Evolutionary conservation across 305 asterid genomes (phyloP).

Genomic region (Fraxinus paxiana): DNA sequence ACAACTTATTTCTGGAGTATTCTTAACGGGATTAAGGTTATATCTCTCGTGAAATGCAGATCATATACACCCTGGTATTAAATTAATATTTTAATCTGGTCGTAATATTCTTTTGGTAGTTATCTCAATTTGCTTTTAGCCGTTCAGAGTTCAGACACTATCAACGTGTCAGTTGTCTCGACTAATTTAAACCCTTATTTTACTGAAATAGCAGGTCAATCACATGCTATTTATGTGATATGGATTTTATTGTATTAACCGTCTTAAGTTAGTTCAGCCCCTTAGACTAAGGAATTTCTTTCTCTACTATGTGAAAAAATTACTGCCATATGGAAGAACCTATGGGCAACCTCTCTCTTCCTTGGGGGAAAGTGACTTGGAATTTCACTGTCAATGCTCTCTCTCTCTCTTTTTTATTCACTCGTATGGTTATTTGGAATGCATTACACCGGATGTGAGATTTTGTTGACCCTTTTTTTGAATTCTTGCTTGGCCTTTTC

Average conservation of each 20-base stretch:
- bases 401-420: not conserved
- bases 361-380: constrained; percentile 11
- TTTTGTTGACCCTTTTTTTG: constrained; percentile 2
- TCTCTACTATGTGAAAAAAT: not conserved
- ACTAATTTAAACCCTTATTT: not conserved
- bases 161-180: not conserved
- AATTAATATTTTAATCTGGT: not conserved
- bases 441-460: constrained; percentile 1
- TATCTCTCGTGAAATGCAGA: not conserved
- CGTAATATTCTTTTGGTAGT: not conserved
- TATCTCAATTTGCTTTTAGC: not conserved
- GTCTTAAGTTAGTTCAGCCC: not conserved
- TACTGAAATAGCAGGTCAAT: not conserved
- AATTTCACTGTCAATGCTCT: not conserved
- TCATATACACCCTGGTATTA: not conserved
- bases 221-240: not conserved
- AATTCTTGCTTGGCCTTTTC: not conserved
- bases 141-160: not conserved
- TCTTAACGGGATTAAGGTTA: not conserved
- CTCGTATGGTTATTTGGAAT: constrained; percentile 13
- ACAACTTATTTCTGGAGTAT: not conserved
- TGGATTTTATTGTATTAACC: not conserved
- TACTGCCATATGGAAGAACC: not conserved
- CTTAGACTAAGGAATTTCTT: not conserved
- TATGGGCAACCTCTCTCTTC: not conserved